Percentiles rank a stretch among this genome's conserved stretches.
phyloP scores from a whole-genome alignment of 2,329 filamentous ascomycete genomes.

The Diaporthe citriasiana region DNA sequence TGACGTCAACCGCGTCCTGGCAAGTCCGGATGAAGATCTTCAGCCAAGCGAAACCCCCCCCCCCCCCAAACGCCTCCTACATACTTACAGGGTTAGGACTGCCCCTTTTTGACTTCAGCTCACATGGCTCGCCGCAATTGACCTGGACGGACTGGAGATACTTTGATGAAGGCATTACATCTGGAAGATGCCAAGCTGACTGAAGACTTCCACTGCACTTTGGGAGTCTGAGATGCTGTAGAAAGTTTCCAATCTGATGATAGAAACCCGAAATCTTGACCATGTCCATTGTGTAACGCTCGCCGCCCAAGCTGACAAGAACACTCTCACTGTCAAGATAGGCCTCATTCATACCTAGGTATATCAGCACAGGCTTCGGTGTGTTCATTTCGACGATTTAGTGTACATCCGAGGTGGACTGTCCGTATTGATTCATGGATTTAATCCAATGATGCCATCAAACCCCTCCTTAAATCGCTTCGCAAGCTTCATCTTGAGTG shows the following conservation, averaged over 20 bases:
- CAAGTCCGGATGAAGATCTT: conserved; percentile 21
- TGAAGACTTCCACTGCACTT: no score
- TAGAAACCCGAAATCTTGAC: not conserved
- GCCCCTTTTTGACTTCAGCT: not conserved
- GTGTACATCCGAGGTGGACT: not conserved
- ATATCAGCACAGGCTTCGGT: not conserved
- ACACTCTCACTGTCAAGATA: not conserved
- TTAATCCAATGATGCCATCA: not conserved
- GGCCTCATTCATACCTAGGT: not conserved
- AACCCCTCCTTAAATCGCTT: not conserved
- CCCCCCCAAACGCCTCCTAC: no score
- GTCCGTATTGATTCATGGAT: not conserved
- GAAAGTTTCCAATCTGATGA: not conserved
- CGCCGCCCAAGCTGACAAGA: not conserved
- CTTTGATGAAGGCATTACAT: not conserved
- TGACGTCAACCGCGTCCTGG: conserved; percentile 1
- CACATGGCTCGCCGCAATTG: not conserved
- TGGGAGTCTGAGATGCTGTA: not conserved
- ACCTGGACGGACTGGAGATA: not conserved
- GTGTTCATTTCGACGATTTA: not conserved
- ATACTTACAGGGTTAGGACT: not conserved
- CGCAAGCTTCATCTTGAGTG: not conserved
- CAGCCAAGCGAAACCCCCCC: conserved; percentile 5
- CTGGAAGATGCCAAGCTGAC: not conserved
- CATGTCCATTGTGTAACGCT: not conserved